A percentile compares a stretch with the other conserved stretches of the same genome.
Conservation (phyloP, 441 rosid genomes). For the Gossypium armourianum region DNA sequence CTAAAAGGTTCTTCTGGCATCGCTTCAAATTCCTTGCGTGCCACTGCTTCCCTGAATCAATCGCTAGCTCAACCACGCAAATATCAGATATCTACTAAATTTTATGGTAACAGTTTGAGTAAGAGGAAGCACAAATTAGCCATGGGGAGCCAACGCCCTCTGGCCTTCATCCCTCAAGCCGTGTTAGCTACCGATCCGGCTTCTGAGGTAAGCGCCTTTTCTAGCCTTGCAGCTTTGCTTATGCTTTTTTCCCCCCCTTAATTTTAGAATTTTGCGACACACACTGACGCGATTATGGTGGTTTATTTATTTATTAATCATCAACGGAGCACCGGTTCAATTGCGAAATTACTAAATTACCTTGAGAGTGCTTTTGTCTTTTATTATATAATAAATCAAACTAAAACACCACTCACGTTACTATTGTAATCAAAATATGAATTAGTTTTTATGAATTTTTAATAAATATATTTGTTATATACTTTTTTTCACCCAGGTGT, state of each 20-base stretch:
- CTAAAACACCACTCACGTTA: no score
- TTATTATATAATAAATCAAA: no score
- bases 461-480: neutral
- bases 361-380: no score
- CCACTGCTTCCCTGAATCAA: slow-evolving; percentile 32
- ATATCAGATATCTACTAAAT: slow-evolving; percentile 27
- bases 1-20: slow-evolving; percentile 34
- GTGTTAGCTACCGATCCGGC: slow-evolving; percentile 62
- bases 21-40: slow-evolving; percentile 37
- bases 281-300: neutral
- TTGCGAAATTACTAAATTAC: neutral
- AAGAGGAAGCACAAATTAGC: slow-evolving; percentile 25
- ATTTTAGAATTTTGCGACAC: slow-evolving; percentile 9
- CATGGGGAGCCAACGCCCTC: slow-evolving; percentile 26
- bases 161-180: slow-evolving; percentile 40
- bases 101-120: slow-evolving; percentile 38
- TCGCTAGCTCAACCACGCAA: slow-evolving; percentile 25
- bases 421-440: no score
- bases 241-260: neutral
- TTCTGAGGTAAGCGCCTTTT: slow-evolving; percentile 41
- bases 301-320: neutral
- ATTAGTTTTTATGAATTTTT: no score
- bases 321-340: neutral
- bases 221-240: neutral
- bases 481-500: neutral